A percentile compares a stretch with the other conserved stretches of the same genome.
These are phyloP conservation scores for Marchantia paleacea DNA, from an alignment of 225 moss, liverwort and hornwort genomes.

Conservation along the genomic window DNA sequence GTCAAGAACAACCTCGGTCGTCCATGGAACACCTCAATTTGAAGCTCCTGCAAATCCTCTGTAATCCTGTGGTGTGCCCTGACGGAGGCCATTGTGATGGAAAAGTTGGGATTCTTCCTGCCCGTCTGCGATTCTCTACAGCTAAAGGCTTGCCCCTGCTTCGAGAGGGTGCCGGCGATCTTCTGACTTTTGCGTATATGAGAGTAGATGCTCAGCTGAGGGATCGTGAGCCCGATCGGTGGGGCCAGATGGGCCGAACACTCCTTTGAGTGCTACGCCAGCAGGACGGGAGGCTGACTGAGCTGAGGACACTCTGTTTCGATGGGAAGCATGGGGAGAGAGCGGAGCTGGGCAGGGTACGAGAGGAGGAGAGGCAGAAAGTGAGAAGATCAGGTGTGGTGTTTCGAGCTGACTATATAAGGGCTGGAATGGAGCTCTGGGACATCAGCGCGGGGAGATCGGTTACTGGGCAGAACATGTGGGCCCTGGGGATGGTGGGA, in stretches of 20 bases:
- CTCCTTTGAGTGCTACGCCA: no score
- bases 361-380: no score
- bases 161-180: neutral
- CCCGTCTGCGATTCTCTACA: neutral
- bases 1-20: neutral
- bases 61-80: neutral
- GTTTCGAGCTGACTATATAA: neutral
- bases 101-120: neutral
- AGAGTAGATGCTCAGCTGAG: no score
- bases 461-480: slow-evolving; percentile 1
- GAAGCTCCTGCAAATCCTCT: neutral
- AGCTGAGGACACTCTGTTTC: no score
- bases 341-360: no score
- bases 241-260: no score
- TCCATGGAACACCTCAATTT: neutral
- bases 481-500: slow-evolving; percentile 7
- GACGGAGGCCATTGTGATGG: neutral
- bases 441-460: slow-evolving; percentile 2
- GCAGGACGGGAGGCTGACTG: no score
- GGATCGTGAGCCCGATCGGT: no score
- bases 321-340: no score
- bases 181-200: neutral
- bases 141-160: neutral
- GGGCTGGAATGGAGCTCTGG: neutral
- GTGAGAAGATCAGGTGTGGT: no score